Evolutionary conservation across 768 basidiomycete genomes (phyloP), one percentile per base, ranked within the genome.

Genomic region (Scleroderma bovista): DNA sequence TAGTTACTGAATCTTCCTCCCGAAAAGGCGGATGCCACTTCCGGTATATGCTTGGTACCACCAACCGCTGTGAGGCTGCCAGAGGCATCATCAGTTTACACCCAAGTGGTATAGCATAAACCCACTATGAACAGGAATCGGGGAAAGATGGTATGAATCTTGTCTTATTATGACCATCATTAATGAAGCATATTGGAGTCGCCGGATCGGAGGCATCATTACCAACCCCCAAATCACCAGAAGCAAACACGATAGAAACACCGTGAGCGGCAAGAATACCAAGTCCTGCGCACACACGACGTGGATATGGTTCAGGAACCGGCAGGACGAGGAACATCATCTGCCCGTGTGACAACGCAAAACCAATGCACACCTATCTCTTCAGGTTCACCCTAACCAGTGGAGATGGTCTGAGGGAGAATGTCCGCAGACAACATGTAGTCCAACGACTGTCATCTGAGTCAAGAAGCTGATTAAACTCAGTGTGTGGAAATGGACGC

Each of bases 1-100:
- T 79, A 78, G 54, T 84, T 72, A 60, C 84, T 86, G 69, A 88
- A 89, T 2, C 86, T 85, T 32, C 86, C 86, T 1, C 84, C 83
- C 12, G 83, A 86, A 69, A 86, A 83, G 54, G 46, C 61, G 0
- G 75, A 76, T 0, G 79, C 80, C 11, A 71, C n/a, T n/a, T n/a
- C n/a, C n/a, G n/a, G n/a, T n/a, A n/a, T n/a, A 34, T 66, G 52
- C 20, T 63, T 64, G 1, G 86, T 88, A 10, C 79, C 87, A 7
- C 87, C 87, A 3, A 90, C 86, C 2, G 82, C 53, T 4, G 87
- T 90, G 17, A 87, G 82, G 54, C 86, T 88, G 19, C 22, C 17
- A 46, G 49, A 42, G 32, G 53, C 19, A 29, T 16, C 8, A 31
- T 11, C 26, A 26, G 23, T 16, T 46, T n/a, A n/a, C n/a, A 23